Evolutionary conservation across 2,329 filamentous ascomycete species (phyloP).

Genomic region (Microdochium nivale): DNA sequence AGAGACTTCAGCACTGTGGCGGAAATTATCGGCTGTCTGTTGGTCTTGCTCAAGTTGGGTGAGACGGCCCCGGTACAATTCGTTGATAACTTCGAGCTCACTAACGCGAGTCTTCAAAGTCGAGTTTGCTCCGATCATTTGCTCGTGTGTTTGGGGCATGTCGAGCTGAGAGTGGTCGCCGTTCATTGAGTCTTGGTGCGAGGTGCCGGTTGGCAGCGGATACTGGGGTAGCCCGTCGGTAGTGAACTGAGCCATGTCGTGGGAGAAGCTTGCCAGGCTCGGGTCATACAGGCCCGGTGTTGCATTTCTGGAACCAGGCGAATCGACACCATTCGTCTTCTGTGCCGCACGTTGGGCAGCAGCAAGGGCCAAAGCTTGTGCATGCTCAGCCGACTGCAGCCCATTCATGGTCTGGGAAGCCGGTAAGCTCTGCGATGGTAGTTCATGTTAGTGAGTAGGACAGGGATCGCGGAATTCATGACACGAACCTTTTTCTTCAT

Average conservation of each 20-base stretch:
- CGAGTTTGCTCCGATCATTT: slow-evolving; percentile 70
- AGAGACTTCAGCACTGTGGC: slow-evolving; percentile 41
- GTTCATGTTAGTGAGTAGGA: background rate
- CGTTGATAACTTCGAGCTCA: slow-evolving; percentile 92
- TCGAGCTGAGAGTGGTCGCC: slow-evolving; percentile 58
- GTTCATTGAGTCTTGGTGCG: slow-evolving; percentile 40
- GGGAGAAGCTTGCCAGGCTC: slow-evolving; percentile 65
- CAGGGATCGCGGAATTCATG: slow-evolving; percentile 1
- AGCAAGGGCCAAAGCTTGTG: slow-evolving; percentile 25
- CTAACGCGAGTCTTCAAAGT: slow-evolving; percentile 90
- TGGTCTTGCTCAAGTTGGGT: slow-evolving; percentile 73
- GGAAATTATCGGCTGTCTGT: slow-evolving; percentile 48
- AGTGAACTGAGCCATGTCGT: slow-evolving; percentile 66
- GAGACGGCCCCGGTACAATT: slow-evolving; percentile 68
- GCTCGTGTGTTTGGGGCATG: slow-evolving; percentile 68
- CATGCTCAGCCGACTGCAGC: background rate
- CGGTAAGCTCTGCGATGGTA: background rate
- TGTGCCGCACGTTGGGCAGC: slow-evolving; percentile 51
- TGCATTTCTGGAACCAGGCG: slow-evolving; percentile 69
- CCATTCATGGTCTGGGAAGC: background rate
- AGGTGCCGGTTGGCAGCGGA: slow-evolving; percentile 41
- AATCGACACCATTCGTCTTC: slow-evolving; percentile 57
- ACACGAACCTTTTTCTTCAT: slow-evolving; percentile 66
- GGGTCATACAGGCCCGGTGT: slow-evolving; percentile 70
- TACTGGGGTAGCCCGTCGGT: slow-evolving; percentile 40